phyloP scores from a whole-genome alignment of 2,329 filamentous ascomycete genomes.

The Botrytis medusae region DNA sequence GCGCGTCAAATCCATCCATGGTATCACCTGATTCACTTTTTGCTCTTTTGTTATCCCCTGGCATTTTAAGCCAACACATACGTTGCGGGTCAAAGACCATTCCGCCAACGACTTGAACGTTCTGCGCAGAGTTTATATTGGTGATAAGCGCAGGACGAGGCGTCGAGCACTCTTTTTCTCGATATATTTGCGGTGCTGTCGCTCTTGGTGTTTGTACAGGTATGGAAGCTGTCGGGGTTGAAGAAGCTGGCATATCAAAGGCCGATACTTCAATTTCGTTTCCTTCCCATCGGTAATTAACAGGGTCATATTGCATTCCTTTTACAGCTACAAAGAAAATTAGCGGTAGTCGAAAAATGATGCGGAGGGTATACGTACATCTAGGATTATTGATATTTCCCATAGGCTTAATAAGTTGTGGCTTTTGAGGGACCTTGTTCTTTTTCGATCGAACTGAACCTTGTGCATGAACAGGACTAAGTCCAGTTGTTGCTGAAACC shows the following conservation, averaged over 20 bases:
- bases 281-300: slow-evolving; percentile 87
- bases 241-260: slow-evolving; percentile 67
- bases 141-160: slow-evolving; percentile 81
- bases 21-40: slow-evolving; percentile 55
- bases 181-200: slow-evolving; percentile 47
- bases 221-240: slow-evolving; percentile 53
- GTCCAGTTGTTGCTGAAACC: slow-evolving; percentile 39
- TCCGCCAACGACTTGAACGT: slow-evolving; percentile 90
- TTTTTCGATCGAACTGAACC: slow-evolving; percentile 55
- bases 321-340: slow-evolving; percentile 65
- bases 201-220: slow-evolving; percentile 48
- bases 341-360: neutral
- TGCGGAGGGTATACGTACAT: slow-evolving; percentile 56
- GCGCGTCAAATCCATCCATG: slow-evolving; percentile 64
- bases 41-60: slow-evolving; percentile 44
- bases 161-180: slow-evolving; percentile 59
- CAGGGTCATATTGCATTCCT: slow-evolving; percentile 94
- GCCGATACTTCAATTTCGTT: slow-evolving; percentile 82
- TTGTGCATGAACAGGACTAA: slow-evolving; percentile 51
- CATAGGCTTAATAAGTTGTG: slow-evolving; percentile 86
- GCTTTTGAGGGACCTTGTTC: slow-evolving; percentile 62
- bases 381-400: slow-evolving; percentile 73
- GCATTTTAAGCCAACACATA: slow-evolving; percentile 95
- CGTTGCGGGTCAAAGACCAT: slow-evolving; percentile 98
- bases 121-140: slow-evolving; percentile 80